Conservation (phyloP, 257 asterid genomes). For the Solanum paucissectum region DNA sequence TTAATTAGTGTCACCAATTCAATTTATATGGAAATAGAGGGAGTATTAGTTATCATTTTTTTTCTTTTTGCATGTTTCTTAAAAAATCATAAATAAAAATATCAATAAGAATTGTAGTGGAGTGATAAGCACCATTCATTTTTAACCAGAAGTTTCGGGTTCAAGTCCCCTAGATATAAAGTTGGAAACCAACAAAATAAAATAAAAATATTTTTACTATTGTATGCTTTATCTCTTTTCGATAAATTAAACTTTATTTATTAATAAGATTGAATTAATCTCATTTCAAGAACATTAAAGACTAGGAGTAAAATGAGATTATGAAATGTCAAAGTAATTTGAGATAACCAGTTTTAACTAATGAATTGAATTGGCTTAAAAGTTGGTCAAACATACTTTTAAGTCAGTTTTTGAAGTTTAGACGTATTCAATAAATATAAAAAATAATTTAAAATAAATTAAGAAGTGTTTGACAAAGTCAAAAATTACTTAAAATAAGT, state of each 20-base stretch:
- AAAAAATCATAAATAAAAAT: background rate
- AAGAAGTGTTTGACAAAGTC: too few species aligned
- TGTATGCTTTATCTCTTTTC: background rate
- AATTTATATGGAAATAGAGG: background rate
- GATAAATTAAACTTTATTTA: background rate
- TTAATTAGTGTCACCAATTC: background rate
- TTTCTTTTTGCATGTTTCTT: background rate
- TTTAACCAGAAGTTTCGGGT: too few species aligned
- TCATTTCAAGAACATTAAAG: background rate
- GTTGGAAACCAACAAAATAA: background rate
- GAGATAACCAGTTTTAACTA: background rate
- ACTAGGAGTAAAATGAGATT: background rate
- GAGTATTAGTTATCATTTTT: background rate
- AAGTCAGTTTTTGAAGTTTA: too few species aligned
- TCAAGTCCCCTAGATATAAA: background rate
- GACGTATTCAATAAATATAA: too few species aligned
- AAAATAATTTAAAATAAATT: too few species aligned
- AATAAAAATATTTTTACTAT: background rate
- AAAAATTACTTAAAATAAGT: too few species aligned
- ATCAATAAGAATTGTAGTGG: fast-evolving
- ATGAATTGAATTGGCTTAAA: background rate
- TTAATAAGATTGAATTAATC: too few species aligned
- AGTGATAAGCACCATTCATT: too few species aligned
- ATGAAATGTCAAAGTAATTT: background rate
- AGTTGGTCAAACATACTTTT: too few species aligned